These are phyloP conservation scores for Lentinula lateritia DNA, from an alignment of 768 basidiomycete species.

Conservation along the genomic window DNA sequence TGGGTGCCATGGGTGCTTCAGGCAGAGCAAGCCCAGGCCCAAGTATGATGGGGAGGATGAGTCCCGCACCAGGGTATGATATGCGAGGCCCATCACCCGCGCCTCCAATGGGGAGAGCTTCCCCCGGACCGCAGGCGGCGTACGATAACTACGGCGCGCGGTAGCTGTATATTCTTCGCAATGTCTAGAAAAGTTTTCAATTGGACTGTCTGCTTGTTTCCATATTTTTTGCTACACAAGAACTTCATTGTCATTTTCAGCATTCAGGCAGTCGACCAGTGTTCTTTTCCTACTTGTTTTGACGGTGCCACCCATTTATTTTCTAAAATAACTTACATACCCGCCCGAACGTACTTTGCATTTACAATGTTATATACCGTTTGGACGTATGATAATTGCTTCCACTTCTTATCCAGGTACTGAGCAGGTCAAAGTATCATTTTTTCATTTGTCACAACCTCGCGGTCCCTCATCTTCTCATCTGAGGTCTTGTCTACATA, in stretches of 20 bases:
- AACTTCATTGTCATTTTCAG: not conserved
- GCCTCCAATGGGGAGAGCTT: conserved; percentile 31
- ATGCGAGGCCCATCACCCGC: conserved; percentile 26
- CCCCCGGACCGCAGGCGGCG: conserved; percentile 42
- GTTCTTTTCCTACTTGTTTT: not conserved
- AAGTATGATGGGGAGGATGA: conserved; percentile 23
- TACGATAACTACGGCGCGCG: conserved; percentile 30
- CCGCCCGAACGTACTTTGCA: not conserved
- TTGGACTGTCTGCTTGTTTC: not conserved
- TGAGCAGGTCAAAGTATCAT: not conserved
- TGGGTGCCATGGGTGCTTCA: conserved; percentile 24
- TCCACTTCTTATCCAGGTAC: not conserved
- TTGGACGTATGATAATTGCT: not conserved
- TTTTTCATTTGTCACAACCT: not conserved
- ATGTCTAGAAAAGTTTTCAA: not conserved
- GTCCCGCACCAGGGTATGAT: conserved; percentile 13
- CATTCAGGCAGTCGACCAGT: not conserved
- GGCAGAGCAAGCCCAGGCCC: conserved; percentile 33
- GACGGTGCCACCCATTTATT: not conserved
- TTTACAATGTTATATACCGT: not conserved
- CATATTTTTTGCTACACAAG: not conserved
- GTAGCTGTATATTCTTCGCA: conserved; percentile 11
- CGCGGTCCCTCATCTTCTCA: too few species aligned
- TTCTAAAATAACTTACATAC: not conserved
- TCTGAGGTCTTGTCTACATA: too few species aligned